Evolutionary conservation across 2,329 filamentous ascomycete genomes (phyloP).

Genomic region (Phoma sp.): DNA sequence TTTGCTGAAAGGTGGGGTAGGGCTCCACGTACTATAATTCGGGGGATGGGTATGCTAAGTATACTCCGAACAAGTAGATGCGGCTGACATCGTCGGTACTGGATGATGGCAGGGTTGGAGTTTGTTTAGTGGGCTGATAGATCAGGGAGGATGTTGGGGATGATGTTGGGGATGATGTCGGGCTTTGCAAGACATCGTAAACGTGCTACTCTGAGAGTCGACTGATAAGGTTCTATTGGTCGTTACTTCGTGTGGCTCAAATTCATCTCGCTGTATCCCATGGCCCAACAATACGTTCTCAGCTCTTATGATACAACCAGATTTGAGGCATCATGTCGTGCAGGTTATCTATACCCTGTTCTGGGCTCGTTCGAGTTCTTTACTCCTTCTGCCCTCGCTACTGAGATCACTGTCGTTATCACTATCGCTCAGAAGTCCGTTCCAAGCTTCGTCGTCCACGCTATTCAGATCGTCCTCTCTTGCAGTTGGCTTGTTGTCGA

Average conservation of each 20-base stretch:
- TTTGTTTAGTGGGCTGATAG: neutral
- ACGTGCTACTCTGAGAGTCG: neutral
- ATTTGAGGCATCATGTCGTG: neutral
- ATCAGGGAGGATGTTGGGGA: no score
- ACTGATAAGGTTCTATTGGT: neutral
- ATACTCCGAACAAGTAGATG: constrained; percentile 33
- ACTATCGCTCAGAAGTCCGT: constrained; percentile 39
- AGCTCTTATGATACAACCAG: neutral
- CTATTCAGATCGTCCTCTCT: constrained; percentile 29
- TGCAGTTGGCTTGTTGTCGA: constrained; percentile 25
- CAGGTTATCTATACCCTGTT: neutral
- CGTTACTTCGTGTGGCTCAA: neutral
- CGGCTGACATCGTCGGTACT: no score
- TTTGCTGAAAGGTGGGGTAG: constrained; percentile 5
- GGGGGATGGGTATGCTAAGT: constrained; percentile 39
- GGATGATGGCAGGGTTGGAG: no score
- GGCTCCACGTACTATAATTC: constrained; percentile 49
- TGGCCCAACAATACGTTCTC: neutral
- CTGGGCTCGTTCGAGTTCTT: constrained; percentile 25
- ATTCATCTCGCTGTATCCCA: neutral
- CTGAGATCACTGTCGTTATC: constrained; percentile 35
- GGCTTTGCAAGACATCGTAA: neutral
- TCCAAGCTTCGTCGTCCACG: constrained; percentile 37
- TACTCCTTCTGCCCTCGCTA: constrained; percentile 29
- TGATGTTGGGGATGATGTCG: neutral